Percentiles rank a stretch among this genome's conserved stretches.
Conservation (phyloP, 768 basidiomycete genomes). For the Leccinum boreale region DNA sequence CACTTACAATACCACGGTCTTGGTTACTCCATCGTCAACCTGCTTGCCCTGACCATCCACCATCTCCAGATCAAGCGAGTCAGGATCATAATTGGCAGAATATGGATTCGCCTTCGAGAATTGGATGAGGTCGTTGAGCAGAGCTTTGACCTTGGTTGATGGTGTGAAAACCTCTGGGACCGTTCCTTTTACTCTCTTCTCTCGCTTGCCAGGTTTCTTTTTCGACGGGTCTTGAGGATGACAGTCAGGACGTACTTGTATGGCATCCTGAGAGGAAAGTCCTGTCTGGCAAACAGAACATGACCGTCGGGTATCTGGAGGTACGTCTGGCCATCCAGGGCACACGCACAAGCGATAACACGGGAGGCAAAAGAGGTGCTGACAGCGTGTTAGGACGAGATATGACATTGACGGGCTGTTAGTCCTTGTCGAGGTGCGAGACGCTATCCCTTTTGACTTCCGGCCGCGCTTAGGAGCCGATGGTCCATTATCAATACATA, state of each 20-base stretch:
- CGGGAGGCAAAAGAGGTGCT: slow-evolving; percentile 85
- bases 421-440: slow-evolving; percentile 71
- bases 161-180: slow-evolving; percentile 58
- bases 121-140: slow-evolving; percentile 74
- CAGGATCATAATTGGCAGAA: slow-evolving; percentile 83
- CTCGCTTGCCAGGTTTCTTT: slow-evolving; percentile 62
- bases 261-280: slow-evolving; percentile 69
- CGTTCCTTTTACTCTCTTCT: slow-evolving; percentile 59
- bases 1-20: slow-evolving; percentile 95
- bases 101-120: slow-evolving; percentile 84
- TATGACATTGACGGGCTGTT: slow-evolving; percentile 64
- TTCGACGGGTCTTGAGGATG: slow-evolving; percentile 44
- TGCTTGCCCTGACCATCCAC: slow-evolving; percentile 71
- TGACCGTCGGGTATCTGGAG: slow-evolving; percentile 50
- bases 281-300: slow-evolving; percentile 79
- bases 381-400: slow-evolving; percentile 85
- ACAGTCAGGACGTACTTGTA: slow-evolving; percentile 73
- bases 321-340: slow-evolving; percentile 75
- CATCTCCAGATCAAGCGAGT: slow-evolving; percentile 69
- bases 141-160: slow-evolving; percentile 86
- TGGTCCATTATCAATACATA: slow-evolving; percentile 50
- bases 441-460: slow-evolving; percentile 53
- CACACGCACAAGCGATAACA: slow-evolving; percentile 84
- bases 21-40: slow-evolving; percentile 67
- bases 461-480: slow-evolving; percentile 47